These are phyloP conservation scores for Suillus plorans DNA, from an alignment of 768 basidiomycete species.

Conservation along the genomic window DNA sequence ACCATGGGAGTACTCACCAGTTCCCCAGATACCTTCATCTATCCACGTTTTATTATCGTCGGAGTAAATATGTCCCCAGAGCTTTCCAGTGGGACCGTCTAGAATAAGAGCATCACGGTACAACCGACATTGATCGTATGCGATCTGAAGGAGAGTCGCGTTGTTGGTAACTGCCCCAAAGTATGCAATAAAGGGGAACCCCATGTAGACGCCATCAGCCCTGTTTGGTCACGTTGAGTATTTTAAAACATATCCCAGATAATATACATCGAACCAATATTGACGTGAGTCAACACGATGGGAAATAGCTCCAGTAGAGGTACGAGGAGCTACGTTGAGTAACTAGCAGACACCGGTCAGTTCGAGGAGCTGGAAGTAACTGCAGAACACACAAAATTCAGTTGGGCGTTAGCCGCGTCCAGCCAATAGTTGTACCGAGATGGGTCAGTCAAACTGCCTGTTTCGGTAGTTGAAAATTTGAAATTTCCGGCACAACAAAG, in stretches of 20 bases:
- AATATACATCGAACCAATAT: constrained; percentile 24
- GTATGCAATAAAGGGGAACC: constrained; percentile 44
- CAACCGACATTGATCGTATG: constrained; percentile 40
- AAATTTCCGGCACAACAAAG: not conserved
- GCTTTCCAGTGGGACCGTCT: constrained; percentile 27
- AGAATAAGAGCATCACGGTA: constrained; percentile 36
- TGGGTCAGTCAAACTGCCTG: constrained; percentile 15
- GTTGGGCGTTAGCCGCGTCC: constrained; percentile 20
- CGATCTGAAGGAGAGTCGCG: constrained; percentile 37
- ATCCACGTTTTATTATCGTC: constrained; percentile 13
- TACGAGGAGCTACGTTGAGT: constrained; percentile 27
- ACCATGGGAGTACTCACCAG: constrained; percentile 22
- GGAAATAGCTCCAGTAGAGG: constrained; percentile 39
- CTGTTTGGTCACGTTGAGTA: constrained; percentile 12
- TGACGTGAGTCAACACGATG: constrained; percentile 35
- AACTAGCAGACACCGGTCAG: constrained; percentile 13
- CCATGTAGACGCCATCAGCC: constrained; percentile 43
- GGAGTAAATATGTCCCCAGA: constrained; percentile 38
- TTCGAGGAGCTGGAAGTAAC: too few species aligned
- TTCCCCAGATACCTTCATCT: constrained; percentile 34
- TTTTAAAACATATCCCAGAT: not conserved
- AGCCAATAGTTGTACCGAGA: constrained; percentile 19
- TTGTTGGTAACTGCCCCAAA: constrained; percentile 36
- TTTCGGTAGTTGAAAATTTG: not conserved
- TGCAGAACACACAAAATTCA: constrained; percentile 19